Conservation (phyloP, 2,329 filamentous ascomycete species). For the Hypoxylon sp. region DNA sequence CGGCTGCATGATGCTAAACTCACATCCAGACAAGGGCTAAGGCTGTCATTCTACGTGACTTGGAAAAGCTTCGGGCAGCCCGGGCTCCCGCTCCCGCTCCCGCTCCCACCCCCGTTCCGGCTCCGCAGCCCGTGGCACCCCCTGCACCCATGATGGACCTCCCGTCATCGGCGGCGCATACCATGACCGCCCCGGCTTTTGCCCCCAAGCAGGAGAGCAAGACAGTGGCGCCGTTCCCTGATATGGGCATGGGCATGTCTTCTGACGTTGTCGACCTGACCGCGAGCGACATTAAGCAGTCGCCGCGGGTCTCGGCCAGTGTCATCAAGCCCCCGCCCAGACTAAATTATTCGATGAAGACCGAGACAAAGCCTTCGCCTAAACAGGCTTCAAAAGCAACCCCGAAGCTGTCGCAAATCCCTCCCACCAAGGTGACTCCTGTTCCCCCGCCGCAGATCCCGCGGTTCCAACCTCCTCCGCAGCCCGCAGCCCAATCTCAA, state of each 20-base stretch:
- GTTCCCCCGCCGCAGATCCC: conserved; percentile 48
- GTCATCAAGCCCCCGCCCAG: conserved; percentile 38
- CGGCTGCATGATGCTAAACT: conserved; percentile 23
- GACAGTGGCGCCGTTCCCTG: conserved; percentile 66
- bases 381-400: conserved; percentile 37
- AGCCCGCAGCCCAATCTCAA: conserved; percentile 28
- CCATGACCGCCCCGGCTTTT: conserved; percentile 46
- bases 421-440: conserved; percentile 43
- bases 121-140: conserved; percentile 42
- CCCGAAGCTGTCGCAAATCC: conserved; percentile 34
- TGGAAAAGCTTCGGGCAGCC: conserved; percentile 56
- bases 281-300: conserved; percentile 45
- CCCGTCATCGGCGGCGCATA: conserved; percentile 51
- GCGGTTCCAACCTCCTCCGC: conserved; percentile 39
- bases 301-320: conserved; percentile 44
- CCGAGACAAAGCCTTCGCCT: conserved; percentile 48
- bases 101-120: conserved; percentile 33
- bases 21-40: conserved; percentile 61
- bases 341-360: conserved; percentile 43
- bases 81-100: conserved; percentile 44
- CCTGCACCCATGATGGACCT: conserved; percentile 52
- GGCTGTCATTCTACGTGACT: conserved; percentile 66
- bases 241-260: conserved; percentile 65
- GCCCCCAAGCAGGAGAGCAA: conserved; percentile 54
- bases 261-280: conserved; percentile 49